Evolutionary conservation across 345 rosid genomes (phyloP), one percentile per base, ranked within the genome.

Genomic region (Gossypium rotundifolium): DNA sequence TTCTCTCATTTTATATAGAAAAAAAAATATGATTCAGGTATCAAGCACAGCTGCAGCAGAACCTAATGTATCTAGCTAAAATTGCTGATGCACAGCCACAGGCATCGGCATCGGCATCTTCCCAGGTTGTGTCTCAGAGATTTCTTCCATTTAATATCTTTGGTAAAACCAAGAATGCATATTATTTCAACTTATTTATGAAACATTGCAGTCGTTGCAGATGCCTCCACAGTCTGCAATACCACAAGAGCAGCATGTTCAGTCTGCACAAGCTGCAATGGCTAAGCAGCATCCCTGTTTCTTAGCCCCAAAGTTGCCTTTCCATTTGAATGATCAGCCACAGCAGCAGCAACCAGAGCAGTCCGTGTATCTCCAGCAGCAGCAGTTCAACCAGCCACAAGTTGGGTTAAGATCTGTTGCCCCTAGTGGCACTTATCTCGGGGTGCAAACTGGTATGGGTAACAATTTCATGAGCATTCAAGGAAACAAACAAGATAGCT

Each of bases 21-120:
- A 16, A 29, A 33, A 33, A 33, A 0, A 33, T 33, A 76, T 52
- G 74, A 59, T 65, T 48, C 79, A 82, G 87, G 71, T 76, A 71
- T 74, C 85, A 84, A 74, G 69, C 74, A 42, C 81, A 79, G 78
- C 81, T 85, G 53, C 84, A 85, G 70, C 58, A 80, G 78, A 82
- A 84, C 81, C 65, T 82, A 54, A 76, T 70, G 77, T 80, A 55
- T 77, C 84, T 82, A 9, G 85, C 84, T 22, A 78, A 65, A 63
- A 73, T 85, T 42, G 84, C 85, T 27, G 85, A 82, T 78, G 72
- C 76, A 54, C 83, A 80, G n/a, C 76, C 85, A 40, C 81, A 63
- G 53, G 76, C 65, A 63, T 7, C 75, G 22, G 2, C 83, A 63
- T 7, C 76, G n/a, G 3, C 83, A 51, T 51, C 79, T 62, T 64